These are phyloP conservation scores for Ceratobasidium sp. DNA, from an alignment of 1,284 basidiomycete species.

Conservation along the genomic window DNA sequence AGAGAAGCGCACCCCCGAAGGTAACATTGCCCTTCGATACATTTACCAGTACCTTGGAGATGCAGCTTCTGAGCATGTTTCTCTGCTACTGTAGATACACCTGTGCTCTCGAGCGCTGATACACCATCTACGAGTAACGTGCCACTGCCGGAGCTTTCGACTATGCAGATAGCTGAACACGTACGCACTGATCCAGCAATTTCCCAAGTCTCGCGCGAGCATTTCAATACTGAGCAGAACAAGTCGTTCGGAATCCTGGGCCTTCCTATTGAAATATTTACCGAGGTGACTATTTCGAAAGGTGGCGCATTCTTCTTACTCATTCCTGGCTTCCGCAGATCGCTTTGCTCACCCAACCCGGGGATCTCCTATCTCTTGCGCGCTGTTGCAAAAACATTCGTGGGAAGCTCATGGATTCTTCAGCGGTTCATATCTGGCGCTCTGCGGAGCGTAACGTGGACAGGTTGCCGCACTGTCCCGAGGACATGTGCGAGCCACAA, in stretches of 20 bases:
- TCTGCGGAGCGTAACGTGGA: not conserved
- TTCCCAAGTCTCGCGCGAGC: too few species aligned
- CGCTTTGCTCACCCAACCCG: not conserved
- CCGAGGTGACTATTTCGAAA: not conserved
- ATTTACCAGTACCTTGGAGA: too few species aligned
- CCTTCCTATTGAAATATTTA: not conserved
- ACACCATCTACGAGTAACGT: too few species aligned
- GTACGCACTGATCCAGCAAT: too few species aligned
- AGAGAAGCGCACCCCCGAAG: too few species aligned
- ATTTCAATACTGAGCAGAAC: too few species aligned
- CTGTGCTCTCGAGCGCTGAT: too few species aligned
- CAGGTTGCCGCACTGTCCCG: not conserved
- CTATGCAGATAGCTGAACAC: too few species aligned
- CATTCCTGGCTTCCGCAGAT: not conserved
- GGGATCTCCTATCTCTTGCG: not conserved
- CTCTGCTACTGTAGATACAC: too few species aligned
- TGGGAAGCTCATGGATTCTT: not conserved
- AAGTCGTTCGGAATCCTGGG: not conserved
- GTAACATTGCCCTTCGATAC: too few species aligned
- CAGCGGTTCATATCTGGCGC: not conserved
- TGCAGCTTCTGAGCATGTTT: too few species aligned
- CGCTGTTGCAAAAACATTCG: slow-evolving; percentile 3
- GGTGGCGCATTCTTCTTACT: slow-evolving; percentile 1
- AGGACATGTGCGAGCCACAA: not conserved
- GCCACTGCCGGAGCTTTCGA: too few species aligned